Base-by-base conservation (phyloP, 345 rosid genomes). In the Laguncularia racemosa region DNA sequence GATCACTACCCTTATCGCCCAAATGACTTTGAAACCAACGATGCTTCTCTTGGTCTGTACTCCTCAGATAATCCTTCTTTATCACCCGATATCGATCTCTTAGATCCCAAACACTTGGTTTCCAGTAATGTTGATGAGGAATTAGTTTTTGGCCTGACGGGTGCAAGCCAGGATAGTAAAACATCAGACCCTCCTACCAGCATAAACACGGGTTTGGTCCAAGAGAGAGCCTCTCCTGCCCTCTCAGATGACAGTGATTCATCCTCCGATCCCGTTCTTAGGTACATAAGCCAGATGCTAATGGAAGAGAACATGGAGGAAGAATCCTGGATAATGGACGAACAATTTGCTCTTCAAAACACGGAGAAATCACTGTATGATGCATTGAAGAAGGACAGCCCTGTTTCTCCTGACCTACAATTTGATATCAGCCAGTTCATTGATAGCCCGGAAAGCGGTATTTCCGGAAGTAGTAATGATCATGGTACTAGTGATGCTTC, bases 291-390 rank as follows among this genome's bases (percentile, higher is more conserved):
- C 61, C 64, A 77, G 64, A 65, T 73, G 69, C 78, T 77, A 16
- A 58, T 73, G 73, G 78, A 77, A 55, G 82, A 77, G 70, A 60
- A 77, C 58, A 60, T 73, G 76, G 82, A 68, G 61, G 59, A 66
- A 58, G 69, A 71, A 19, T 74, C 74, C 50, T 61, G 78, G 52
- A 65, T 71, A 75, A 55, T 56, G 53, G 70, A 66, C 20, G 76
- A 78, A 16, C 64, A 77, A 1, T 57, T 71, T 57, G 68, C 70
- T 56, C 74, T 78, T 50, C 76, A 65, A 61, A 70, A 73, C 56
- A 75, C 77, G 1, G 82, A 78, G 67, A 74, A 55, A 63, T 74
- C 79, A 15, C 55, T 78, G 44, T 69, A 57, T 60, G 79, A 74
- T 50, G 68, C 57, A 50, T 57, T 78, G 16, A 66, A 65, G 17